Conservation (phyloP, 2,329 filamentous ascomycete genomes). For the Ceratocystis colombiana region DNA sequence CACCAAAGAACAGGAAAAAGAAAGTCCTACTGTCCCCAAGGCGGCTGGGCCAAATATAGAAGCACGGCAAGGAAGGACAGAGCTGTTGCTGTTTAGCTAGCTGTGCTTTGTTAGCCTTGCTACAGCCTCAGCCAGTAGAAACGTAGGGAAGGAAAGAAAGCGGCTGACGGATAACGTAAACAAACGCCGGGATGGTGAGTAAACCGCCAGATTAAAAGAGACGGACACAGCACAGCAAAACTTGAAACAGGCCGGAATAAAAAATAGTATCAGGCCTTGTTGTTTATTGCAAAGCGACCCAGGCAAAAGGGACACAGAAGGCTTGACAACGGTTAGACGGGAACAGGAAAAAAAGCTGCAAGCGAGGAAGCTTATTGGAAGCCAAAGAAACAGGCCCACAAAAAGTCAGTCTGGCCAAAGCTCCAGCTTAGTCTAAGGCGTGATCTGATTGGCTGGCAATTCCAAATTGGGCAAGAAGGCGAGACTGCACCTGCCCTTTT, state of each 20-base stretch:
- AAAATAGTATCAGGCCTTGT: background rate
- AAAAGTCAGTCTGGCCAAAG: background rate
- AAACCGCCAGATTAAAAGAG: background rate
- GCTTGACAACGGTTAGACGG: background rate
- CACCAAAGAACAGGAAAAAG: background rate
- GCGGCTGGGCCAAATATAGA: slow-evolving; percentile 6
- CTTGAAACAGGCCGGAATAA: background rate
- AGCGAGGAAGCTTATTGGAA: slow-evolving; percentile 6
- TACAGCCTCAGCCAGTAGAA: background rate
- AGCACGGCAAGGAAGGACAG: background rate
- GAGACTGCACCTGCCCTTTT: too few relatives aligned
- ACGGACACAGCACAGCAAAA: background rate
- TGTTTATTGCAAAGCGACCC: background rate
- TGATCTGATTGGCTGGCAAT: background rate
- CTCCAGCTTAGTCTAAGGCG: background rate
- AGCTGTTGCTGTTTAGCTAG: background rate
- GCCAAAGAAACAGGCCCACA: background rate
- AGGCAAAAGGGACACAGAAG: background rate
- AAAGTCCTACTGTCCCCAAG: background rate
- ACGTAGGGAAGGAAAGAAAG: background rate
- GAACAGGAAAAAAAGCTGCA: background rate
- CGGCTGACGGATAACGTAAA: background rate
- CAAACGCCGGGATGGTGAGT: background rate
- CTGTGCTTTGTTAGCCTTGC: background rate
- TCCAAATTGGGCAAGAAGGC: slow-evolving; percentile 7